phyloP scores from a whole-genome alignment of 495 filamentous ascomycete genomes.

The Neohortaea acidophila region DNA sequence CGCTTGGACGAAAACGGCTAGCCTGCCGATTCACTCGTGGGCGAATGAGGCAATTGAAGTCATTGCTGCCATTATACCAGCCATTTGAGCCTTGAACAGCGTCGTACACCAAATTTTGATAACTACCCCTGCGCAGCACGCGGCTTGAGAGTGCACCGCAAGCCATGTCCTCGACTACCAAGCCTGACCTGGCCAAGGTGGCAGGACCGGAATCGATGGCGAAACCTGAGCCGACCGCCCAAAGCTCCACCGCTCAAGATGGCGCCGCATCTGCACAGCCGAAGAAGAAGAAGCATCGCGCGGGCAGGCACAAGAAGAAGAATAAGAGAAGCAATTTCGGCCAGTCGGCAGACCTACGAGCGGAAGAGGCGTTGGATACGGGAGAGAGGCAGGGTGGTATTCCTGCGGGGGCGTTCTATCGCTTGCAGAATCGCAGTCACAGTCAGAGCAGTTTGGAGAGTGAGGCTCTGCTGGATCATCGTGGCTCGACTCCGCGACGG shows the following conservation, averaged over 20 bases:
- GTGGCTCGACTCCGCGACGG: constrained; percentile 8
- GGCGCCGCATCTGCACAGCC: background rate
- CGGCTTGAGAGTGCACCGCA: too few species aligned
- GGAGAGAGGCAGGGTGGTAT: constrained; percentile 23
- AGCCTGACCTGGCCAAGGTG: background rate
- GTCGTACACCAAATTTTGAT: too few species aligned
- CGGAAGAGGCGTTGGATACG: constrained; percentile 21
- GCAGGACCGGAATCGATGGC: constrained; percentile 8
- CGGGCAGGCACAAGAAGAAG: constrained; percentile 43
- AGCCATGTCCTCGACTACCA: too few species aligned
- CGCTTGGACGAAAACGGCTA: too few species aligned
- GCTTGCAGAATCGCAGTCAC: constrained; percentile 12
- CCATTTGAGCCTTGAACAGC: too few species aligned
- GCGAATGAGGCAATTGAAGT: too few species aligned
- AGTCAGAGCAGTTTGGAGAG: constrained; percentile 29
- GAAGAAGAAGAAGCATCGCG: constrained; percentile 34
- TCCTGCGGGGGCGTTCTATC: constrained; percentile 25
- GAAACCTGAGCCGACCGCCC: constrained; percentile 1
- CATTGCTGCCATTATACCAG: too few species aligned
- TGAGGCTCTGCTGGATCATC: constrained; percentile 28
- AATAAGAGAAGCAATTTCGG: constrained; percentile 48
- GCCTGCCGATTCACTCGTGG: too few species aligned
- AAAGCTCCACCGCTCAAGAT: background rate
- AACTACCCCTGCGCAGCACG: too few species aligned
- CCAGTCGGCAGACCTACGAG: constrained; percentile 29